Percentiles rank a stretch among this genome's conserved stretches.
These are phyloP conservation scores for Clavaria fumosa DNA, from an alignment of 768 basidiomycete species.

Conservation along the genomic window DNA sequence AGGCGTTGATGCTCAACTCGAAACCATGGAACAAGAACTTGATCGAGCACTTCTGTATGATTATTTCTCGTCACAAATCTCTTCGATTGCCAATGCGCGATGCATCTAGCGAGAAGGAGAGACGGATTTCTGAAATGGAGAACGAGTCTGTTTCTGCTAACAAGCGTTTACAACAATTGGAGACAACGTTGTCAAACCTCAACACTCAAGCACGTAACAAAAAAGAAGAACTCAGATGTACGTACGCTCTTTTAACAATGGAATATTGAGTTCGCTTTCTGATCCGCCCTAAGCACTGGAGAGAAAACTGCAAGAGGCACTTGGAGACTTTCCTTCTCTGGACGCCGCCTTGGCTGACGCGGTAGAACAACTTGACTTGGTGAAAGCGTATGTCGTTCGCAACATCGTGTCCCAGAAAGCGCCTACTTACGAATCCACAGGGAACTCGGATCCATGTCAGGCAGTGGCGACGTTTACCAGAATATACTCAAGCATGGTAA, in stretches of 20 bases:
- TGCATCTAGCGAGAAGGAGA: constrained; percentile 46
- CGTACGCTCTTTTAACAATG: constrained; percentile 8
- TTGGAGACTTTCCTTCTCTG: constrained; percentile 23
- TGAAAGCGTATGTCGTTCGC: constrained; percentile 26
- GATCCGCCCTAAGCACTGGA: constrained; percentile 29
- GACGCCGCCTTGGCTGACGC: constrained; percentile 36
- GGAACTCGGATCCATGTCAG: constrained; percentile 10
- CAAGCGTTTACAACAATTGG: constrained; percentile 43
- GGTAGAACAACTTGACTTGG: constrained; percentile 24
- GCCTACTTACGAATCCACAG: constrained; percentile 3
- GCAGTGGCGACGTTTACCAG: constrained; percentile 32
- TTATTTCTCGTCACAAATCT: constrained; percentile 12
- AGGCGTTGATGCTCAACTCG: constrained; percentile 40
- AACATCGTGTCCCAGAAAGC: not conserved
- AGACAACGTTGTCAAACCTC: constrained; percentile 43
- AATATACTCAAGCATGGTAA: constrained; percentile 40
- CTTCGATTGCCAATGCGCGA: not conserved
- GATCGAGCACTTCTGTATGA: constrained; percentile 39
- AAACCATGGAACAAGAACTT: constrained; percentile 62
- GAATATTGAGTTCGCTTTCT: not conserved
- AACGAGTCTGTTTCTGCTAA: constrained; percentile 30
- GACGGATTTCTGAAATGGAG: constrained; percentile 36
- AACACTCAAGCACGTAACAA: constrained; percentile 49
- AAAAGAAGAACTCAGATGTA: constrained; percentile 48
- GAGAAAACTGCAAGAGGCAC: constrained; percentile 25